Percentiles rank a stretch among this genome's conserved stretches.
Evolutionary conservation across 2,329 filamentous ascomycete species (phyloP).

Genomic region (Truncatella angustata): DNA sequence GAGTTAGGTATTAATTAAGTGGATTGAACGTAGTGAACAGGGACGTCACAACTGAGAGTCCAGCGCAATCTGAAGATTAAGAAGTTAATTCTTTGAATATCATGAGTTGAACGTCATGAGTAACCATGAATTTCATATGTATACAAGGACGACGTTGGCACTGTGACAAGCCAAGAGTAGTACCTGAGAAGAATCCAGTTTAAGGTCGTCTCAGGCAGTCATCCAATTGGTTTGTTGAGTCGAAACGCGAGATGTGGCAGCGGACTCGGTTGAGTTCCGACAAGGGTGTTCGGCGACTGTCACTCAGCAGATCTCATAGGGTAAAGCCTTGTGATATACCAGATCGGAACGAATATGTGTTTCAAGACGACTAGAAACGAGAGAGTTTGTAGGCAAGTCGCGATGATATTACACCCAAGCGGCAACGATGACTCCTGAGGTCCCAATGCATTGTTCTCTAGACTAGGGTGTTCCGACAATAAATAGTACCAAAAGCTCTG

Average conservation of each 20-base stretch:
- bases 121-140: background rate
- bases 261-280: background rate
- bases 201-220: background rate
- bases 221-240: background rate
- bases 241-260: constrained; percentile 5
- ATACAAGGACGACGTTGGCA: background rate
- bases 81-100: too few relatives aligned
- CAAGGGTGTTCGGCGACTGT: background rate
- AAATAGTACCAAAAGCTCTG: background rate
- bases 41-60: too few relatives aligned
- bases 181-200: background rate
- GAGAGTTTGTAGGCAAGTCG: too few relatives aligned
- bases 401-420: too few relatives aligned
- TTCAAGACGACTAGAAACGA: background rate
- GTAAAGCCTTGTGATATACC: background rate
- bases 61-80: background rate
- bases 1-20: background rate
- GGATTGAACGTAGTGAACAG: too few relatives aligned
- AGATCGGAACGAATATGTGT: background rate
- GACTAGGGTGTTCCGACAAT: background rate
- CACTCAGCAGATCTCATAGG: constrained; percentile 1
- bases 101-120: background rate
- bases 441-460: background rate
- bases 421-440: too few relatives aligned
- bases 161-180: background rate